Conservation (phyloP, 352 stramenopile genomes). For the Globisporangium yorkense region DNA sequence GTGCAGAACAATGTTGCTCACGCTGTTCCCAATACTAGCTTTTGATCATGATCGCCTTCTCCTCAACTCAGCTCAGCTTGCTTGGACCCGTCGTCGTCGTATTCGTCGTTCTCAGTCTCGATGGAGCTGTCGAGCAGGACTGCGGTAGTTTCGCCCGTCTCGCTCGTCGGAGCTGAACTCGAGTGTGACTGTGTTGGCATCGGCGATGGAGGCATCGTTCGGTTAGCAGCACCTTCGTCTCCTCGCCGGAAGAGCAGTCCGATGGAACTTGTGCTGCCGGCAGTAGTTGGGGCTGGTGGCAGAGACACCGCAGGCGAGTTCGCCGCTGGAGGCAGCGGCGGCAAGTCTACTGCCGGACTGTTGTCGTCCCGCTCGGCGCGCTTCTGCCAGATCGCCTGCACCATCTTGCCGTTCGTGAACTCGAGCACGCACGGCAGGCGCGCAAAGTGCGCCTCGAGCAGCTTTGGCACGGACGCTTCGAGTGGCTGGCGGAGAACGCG, state of each 20-base stretch:
- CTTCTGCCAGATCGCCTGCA: slow-evolving; percentile 64
- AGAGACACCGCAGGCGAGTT: neutral
- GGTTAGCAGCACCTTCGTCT: neutral
- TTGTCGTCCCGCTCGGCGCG: slow-evolving; percentile 36
- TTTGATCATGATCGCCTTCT: no score
- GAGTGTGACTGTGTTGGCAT: neutral
- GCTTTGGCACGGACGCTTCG: slow-evolving; percentile 51
- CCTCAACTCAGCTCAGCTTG: no score
- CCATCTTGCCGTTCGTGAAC: slow-evolving; percentile 52
- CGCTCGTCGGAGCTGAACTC: no score
- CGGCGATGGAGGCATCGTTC: neutral
- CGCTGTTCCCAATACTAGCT: neutral
- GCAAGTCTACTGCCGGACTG: neutral
- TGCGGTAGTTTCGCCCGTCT: no score
- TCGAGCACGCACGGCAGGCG: slow-evolving; percentile 58
- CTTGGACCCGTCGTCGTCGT: no score
- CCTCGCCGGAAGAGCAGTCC: neutral
- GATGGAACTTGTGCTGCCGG: neutral
- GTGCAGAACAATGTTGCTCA: neutral
- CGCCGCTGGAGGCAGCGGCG: neutral
- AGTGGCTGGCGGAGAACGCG: slow-evolving; percentile 27
- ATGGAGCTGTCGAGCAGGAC: no score
- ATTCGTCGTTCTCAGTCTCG: no score
- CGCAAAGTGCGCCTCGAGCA: slow-evolving; percentile 60
- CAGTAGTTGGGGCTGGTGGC: neutral